Conservation (phyloP, 73 alveolate species). For the Tetrahymena borealis region DNA sequence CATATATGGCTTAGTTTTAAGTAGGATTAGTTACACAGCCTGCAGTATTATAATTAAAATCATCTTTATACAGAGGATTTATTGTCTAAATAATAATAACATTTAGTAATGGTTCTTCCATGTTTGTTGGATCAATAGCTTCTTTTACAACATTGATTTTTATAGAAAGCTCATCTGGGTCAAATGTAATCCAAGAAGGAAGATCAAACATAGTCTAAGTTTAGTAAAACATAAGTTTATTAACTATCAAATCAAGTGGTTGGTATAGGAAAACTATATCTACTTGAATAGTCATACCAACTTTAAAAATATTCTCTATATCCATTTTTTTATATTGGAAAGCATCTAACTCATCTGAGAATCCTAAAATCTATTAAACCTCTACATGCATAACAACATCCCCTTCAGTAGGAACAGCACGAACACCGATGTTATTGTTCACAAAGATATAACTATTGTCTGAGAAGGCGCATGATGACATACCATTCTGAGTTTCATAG, state of each 20-base stretch:
- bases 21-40: neutral
- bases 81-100: neutral
- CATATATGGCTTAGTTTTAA: neutral
- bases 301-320: neutral
- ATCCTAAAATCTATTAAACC: neutral
- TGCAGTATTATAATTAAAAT: neutral
- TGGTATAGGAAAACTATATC: neutral
- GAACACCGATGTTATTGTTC: neutral
- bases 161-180: neutral
- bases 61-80: neutral
- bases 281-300: neutral
- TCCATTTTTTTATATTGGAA: neutral
- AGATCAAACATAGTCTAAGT: neutral
- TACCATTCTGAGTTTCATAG: neutral
- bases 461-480: neutral
- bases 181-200: neutral
- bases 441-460: neutral
- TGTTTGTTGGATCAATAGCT: neutral
- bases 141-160: neutral
- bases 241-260: neutral
- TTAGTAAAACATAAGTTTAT: neutral
- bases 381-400: neutral
- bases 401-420: neutral
- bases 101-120: neutral
- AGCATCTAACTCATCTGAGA: neutral